Evolutionary conservation across 2,329 filamentous ascomycete species (phyloP).

Genomic region (Paraphaeosphaeria minitans): DNA sequence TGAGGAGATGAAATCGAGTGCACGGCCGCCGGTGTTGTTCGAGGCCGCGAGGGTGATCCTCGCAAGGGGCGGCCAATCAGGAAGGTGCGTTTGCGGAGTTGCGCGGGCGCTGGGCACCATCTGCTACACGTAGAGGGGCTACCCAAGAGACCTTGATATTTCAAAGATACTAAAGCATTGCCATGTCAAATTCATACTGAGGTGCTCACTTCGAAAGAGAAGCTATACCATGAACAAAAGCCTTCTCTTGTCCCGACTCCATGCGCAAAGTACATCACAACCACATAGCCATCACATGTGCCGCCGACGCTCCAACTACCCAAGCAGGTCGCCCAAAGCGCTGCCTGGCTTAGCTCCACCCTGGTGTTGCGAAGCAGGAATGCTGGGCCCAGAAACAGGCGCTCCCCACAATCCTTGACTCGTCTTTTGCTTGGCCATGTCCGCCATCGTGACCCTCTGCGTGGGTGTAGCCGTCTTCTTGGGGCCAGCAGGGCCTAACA

Average conservation of each 20-base stretch:
- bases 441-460: conserved; percentile 78
- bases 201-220: background rate
- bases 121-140: background rate
- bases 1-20: conserved; percentile 9
- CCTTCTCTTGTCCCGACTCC: conserved; percentile 11
- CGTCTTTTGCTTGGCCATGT: conserved; percentile 97
- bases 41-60: conserved; percentile 5
- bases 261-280: conserved; percentile 8
- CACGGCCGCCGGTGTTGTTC: conserved; percentile 3
- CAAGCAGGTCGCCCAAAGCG: conserved; percentile 44
- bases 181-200: background rate
- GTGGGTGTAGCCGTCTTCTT: conserved; percentile 71
- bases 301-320: conserved; percentile 21
- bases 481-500: conserved; percentile 78
- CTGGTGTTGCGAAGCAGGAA: conserved; percentile 35
- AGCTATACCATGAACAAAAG: background rate
- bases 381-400: conserved; percentile 53
- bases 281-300: background rate
- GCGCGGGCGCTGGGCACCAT: background rate
- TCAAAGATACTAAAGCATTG: background rate
- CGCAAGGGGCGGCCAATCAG: conserved; percentile 9
- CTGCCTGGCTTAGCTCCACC: conserved; percentile 43
- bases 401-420: conserved; percentile 93
- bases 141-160: background rate
- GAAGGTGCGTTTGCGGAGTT: conserved; percentile 9